Evolutionary conservation across 2,329 filamentous ascomycete species (phyloP).

Genomic region (Curvularia sp.): DNA sequence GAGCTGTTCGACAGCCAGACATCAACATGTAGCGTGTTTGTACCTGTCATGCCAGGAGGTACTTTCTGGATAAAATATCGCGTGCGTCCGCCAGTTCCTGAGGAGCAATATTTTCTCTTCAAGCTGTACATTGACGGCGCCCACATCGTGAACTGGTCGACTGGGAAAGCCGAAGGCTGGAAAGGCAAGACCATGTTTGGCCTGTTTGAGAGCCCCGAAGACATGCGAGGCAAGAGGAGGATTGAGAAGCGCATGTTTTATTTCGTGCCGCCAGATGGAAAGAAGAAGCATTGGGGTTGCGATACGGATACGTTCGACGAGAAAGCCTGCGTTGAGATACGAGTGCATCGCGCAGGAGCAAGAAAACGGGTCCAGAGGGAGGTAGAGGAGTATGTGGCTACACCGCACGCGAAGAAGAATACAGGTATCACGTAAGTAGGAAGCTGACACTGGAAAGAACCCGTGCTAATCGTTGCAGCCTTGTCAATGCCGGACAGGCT

Average conservation of each 20-base stretch:
- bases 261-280: constrained; percentile 37
- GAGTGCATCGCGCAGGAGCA: constrained; percentile 51
- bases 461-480: constrained; percentile 36
- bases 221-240: constrained; percentile 36
- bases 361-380: constrained; percentile 49
- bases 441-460: background rate
- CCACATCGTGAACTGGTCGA: constrained; percentile 54
- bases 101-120: constrained; percentile 52
- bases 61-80: constrained; percentile 56
- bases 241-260: constrained; percentile 54
- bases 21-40: constrained; percentile 46
- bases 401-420: constrained; percentile 24
- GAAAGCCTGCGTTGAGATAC: constrained; percentile 50
- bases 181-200: constrained; percentile 56
- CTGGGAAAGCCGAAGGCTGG: constrained; percentile 52
- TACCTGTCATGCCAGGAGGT: constrained; percentile 45
- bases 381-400: constrained; percentile 34
- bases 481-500: constrained; percentile 49
- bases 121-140: constrained; percentile 54
- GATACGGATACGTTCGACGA: constrained; percentile 30
- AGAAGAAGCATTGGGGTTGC: constrained; percentile 14
- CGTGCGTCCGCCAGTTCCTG: constrained; percentile 40
- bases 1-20: constrained; percentile 29
- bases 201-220: constrained; percentile 47
- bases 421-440: constrained; percentile 42